A percentile compares a stretch with the other conserved stretches of the same genome.
These are phyloP conservation scores for Candida multigemmis DNA, from an alignment of 805 yeast genomes.

Conservation along the genomic window DNA sequence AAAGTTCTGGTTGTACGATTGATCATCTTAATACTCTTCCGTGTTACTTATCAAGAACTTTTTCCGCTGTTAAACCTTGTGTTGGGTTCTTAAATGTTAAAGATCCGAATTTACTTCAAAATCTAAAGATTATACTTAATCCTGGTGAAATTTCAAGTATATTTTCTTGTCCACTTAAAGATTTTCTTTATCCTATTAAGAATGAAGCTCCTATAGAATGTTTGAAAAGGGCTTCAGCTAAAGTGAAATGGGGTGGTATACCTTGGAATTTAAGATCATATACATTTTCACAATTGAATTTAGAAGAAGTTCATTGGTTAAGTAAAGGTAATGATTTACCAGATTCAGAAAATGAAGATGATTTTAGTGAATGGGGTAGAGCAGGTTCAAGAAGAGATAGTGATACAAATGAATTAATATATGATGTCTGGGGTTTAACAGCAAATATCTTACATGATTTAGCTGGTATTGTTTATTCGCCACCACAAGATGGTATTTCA, in stretches of 20 bases:
- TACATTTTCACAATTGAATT: conserved; percentile 47
- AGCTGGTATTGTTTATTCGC: conserved; percentile 42
- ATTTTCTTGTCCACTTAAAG: conserved; percentile 62
- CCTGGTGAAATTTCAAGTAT: conserved; percentile 73
- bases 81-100: conserved; percentile 43
- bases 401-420: conserved; percentile 36
- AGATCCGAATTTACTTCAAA: conserved; percentile 11
- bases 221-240: conserved; percentile 20
- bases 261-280: conserved; percentile 59
- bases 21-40: conserved; percentile 63
- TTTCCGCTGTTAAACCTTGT: conserved; percentile 77
- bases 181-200: conserved; percentile 33
- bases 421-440: conserved; percentile 78
- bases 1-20: conserved; percentile 44
- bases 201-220: conserved; percentile 15
- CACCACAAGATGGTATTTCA: conserved; percentile 2
- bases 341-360: conserved; percentile 34
- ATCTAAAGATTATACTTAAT: conserved; percentile 41
- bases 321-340: conserved; percentile 46
- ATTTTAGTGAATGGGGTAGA: conserved; percentile 27
- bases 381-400: conserved; percentile 29
- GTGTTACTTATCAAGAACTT: conserved; percentile 71
- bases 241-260: conserved; percentile 61
- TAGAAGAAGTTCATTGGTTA: conserved; percentile 55
- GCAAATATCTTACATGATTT: conserved; percentile 72